Base-by-base conservation (phyloP, 2,329 filamentous ascomycete species). In the Purpureocillium takamizusanense region DNA sequence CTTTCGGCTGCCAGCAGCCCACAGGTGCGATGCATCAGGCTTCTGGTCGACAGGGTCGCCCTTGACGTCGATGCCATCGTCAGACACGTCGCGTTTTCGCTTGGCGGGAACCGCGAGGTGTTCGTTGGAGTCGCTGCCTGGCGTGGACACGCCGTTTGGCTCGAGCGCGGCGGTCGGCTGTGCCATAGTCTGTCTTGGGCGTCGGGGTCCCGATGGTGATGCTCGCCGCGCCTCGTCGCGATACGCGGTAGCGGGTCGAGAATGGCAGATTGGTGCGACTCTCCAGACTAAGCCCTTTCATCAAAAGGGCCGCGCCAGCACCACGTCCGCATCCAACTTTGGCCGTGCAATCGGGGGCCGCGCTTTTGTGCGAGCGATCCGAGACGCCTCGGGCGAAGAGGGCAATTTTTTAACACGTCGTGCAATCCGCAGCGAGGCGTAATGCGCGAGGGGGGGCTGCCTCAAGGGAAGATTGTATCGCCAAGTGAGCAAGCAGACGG, bases 81-180 rank as follows among this genome's bases (percentile, higher is more conserved):
- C 64, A 42, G 54, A 62, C 36, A 60, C 57, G 50, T 76, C 72
- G 66, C 75, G 75, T 62, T 80, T 80, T 56, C 76, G 66, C 63
- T 80, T 80, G 41, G 62, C 61, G 18, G 66, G 56, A 27, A 63
- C 50, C 38, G 54, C 52, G 36, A 57, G 50, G 37, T 55, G 56
- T 33, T 49, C 51, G 42, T 53, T 47, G 29, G 57, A 47, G 30
- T 43, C 48, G 34, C 51, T 54, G 35, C 50, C 49, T 17, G 62
- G 60, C 44, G 58, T 62, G 38, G 59, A 50, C 39, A 60, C 56
- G 49, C 67, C 69, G 55, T 71, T 70, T 40, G 53, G 50, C 44
- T 59, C 56, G 36, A 54, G 52, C 36, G 56, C 52, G 42, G 56
- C 52, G 42, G 59, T 51, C 37, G 63, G 57, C 54, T 68, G 65